Percentiles rank a stretch among this genome's conserved stretches.
These are phyloP conservation scores for Solanum chilense DNA, from an alignment of 257 asterid species.

Conservation along the genomic window DNA sequence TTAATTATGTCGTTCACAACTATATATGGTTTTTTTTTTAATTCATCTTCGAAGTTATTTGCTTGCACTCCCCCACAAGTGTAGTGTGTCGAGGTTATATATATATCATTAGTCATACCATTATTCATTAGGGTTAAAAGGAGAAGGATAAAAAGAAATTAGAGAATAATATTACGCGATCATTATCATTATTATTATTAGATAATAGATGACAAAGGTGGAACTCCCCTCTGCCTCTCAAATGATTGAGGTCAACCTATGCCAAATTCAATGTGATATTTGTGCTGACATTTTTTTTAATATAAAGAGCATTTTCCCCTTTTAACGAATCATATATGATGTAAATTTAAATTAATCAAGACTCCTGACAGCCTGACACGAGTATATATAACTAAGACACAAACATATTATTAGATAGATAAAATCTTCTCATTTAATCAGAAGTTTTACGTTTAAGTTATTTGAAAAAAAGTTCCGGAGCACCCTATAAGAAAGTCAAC, in stretches of 20 bases:
- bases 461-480: too few relatives aligned
- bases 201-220: neutral
- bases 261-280: neutral
- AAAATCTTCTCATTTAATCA: neutral
- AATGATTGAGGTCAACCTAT: neutral
- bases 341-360: too few relatives aligned
- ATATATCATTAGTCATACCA: neutral
- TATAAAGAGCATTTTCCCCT: rapidly evolving
- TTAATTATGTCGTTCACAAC: too few relatives aligned
- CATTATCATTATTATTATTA: too few relatives aligned
- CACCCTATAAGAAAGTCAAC: neutral
- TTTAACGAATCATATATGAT: too few relatives aligned
- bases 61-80: too few relatives aligned
- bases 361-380: too few relatives aligned
- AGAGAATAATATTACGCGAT: neutral
- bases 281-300: neutral
- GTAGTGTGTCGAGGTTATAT: too few relatives aligned
- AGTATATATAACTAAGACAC: too few relatives aligned
- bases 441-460: too few relatives aligned
- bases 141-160: neutral
- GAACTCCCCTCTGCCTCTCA: neutral
- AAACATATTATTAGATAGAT: neutral
- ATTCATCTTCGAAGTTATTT: too few relatives aligned
- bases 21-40: too few relatives aligned
- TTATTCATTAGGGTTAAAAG: neutral